Evolutionary conservation across 2,329 filamentous ascomycete species (phyloP).

Genomic region (Colletotrichum godetiae): DNA sequence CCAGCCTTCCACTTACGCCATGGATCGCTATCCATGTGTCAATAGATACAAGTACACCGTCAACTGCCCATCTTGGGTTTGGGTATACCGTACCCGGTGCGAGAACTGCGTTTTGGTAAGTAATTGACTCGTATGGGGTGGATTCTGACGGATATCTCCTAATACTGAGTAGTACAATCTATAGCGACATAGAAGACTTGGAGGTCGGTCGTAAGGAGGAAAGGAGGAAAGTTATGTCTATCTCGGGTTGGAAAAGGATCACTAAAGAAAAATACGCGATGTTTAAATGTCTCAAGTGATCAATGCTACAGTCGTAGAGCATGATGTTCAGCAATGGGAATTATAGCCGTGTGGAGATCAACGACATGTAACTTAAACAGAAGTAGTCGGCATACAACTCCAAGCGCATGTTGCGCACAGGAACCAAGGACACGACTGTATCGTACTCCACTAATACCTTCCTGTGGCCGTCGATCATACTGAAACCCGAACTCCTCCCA

Average conservation of each 20-base stretch:
- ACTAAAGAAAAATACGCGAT: no score
- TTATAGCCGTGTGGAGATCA: no score
- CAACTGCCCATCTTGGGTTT: not conserved
- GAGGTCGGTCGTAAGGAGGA: no score
- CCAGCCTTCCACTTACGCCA: not conserved
- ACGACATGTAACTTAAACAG: no score
- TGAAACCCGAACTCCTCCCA: not conserved
- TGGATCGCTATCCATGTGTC: not conserved
- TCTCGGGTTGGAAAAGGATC: no score
- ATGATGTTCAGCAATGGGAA: not conserved
- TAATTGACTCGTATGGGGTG: not conserved
- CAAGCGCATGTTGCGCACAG: no score
- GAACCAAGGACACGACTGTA: not conserved
- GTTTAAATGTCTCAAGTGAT: not conserved
- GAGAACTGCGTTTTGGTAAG: not conserved
- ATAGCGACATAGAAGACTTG: not conserved
- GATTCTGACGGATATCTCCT: not conserved
- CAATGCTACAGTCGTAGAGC: not conserved
- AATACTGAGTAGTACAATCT: not conserved
- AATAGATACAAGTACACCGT: not conserved
- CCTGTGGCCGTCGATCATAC: not conserved
- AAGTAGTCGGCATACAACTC: not conserved
- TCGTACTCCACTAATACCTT: not conserved
- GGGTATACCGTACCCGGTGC: not conserved
- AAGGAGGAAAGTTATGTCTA: no score